Evolutionary conservation across 164 flowering plant genomes (phyloP).

Genomic region (Piper betle): DNA sequence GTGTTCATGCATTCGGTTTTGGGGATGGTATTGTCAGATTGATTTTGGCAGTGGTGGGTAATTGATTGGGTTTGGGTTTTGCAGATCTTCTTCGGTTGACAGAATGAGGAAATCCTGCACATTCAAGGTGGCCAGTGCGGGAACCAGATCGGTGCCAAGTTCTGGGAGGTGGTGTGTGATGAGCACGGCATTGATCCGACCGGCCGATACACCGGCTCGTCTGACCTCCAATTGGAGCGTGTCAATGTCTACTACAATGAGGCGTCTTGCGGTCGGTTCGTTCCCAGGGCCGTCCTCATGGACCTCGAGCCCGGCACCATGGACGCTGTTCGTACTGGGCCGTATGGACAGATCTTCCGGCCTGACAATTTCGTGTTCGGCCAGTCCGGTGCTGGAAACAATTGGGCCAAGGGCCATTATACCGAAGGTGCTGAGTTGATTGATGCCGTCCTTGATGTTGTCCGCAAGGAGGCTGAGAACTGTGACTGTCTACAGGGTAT

Average conservation of each 20-base stretch:
- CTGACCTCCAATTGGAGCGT: slow-evolving; percentile 36
- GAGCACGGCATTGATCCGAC: slow-evolving; percentile 47
- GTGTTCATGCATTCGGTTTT: not conserved
- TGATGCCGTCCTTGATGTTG: slow-evolving; percentile 46
- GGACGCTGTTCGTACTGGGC: slow-evolving; percentile 41
- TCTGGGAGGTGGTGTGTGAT: slow-evolving; percentile 37
- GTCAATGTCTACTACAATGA: slow-evolving; percentile 46
- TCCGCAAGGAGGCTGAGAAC: slow-evolving; percentile 39
- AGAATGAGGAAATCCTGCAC: slow-evolving; percentile 51
- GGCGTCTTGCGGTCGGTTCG: slow-evolving; percentile 34
- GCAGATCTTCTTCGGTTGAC: not conserved
- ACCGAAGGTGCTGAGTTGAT: slow-evolving; percentile 15
- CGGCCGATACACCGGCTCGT: slow-evolving; percentile 30
- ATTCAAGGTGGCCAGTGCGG: slow-evolving; percentile 54
- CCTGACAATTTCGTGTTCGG: slow-evolving; percentile 15
- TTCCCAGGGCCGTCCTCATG: slow-evolving; percentile 53
- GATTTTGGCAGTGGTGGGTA: not conserved
- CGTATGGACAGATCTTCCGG: slow-evolving; percentile 27
- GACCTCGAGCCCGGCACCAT: slow-evolving; percentile 52
- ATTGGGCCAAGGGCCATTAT: slow-evolving; percentile 16
- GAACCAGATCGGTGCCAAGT: slow-evolving; percentile 50
- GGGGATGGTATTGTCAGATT: not conserved
- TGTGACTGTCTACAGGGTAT: slow-evolving; percentile 15
- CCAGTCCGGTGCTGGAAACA: slow-evolving; percentile 13
- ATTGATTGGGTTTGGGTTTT: not conserved